phyloP scores from a whole-genome alignment of 2,329 filamentous ascomycete species.

The Fonsecaea pugnacius region DNA sequence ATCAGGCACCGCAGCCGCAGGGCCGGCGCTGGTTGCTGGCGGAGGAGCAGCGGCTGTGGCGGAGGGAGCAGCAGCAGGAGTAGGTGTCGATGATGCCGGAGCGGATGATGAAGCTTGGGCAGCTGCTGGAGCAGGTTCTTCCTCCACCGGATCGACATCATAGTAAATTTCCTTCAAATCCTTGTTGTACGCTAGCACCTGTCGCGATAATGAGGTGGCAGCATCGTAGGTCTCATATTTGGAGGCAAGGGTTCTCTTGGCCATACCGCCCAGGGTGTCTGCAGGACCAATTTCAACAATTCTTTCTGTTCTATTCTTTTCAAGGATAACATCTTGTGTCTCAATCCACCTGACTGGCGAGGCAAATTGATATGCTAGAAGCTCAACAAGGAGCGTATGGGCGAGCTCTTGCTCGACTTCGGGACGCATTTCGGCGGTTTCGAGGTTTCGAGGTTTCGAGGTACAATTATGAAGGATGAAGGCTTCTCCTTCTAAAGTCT shows the following conservation, averaged over 20 bases:
- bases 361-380: constrained; percentile 98
- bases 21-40: constrained; percentile 73
- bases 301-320: constrained; percentile 91
- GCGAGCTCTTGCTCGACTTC: constrained; percentile 99
- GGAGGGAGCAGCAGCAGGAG: constrained; percentile 61
- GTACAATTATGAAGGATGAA: neutral
- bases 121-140: constrained; percentile 70
- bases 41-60: constrained; percentile 59
- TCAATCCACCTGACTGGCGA: constrained; percentile 99
- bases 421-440: constrained; percentile 75
- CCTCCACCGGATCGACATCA: constrained; percentile 91
- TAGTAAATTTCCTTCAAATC: constrained; percentile 99
- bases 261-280: constrained; percentile 97
- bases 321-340: constrained; percentile 99
- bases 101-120: constrained; percentile 47
- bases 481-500: neutral
- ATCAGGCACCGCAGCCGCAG: constrained; percentile 84
- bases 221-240: constrained; percentile 99
- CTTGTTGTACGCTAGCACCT: constrained; percentile 99
- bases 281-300: constrained; percentile 97
- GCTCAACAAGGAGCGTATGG: constrained; percentile 96
- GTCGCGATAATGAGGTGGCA: constrained; percentile 91
- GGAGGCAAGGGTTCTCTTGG: constrained; percentile 88
- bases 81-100: constrained; percentile 52
- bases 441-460: constrained; percentile 9